Evolutionary conservation across 805 yeast species (phyloP).

Genomic region (Hanseniaspora singularis): DNA sequence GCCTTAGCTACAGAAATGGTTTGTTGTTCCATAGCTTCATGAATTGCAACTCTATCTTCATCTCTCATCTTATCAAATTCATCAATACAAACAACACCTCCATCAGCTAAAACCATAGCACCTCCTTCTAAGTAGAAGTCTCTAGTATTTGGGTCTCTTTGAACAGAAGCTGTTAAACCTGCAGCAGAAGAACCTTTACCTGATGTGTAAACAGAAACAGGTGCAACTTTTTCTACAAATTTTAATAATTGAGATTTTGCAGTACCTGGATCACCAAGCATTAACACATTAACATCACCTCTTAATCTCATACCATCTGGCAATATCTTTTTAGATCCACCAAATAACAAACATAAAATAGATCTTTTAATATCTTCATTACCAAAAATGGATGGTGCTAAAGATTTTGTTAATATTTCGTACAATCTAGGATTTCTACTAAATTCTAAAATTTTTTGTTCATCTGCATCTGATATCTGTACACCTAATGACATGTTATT

Average conservation of each 20-base stretch:
- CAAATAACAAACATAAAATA: slow-evolving; percentile 80
- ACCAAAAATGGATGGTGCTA: slow-evolving; percentile 96
- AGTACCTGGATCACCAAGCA: slow-evolving; percentile 98
- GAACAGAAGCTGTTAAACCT: slow-evolving; percentile 96
- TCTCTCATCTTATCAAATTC: slow-evolving; percentile 99
- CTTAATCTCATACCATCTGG: slow-evolving; percentile 95
- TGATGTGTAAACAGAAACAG: slow-evolving; percentile 89
- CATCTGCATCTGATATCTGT: slow-evolving; percentile 82
- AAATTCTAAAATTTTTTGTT: slow-evolving; percentile 72
- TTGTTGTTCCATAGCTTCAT: slow-evolving; percentile 99
- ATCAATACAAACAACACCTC: slow-evolving; percentile 98
- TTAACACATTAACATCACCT: slow-evolving; percentile 89
- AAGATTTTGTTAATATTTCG: slow-evolving; percentile 71
- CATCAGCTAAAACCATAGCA: slow-evolving; percentile 99
- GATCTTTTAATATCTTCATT: slow-evolving; percentile 86
- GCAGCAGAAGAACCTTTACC: slow-evolving; percentile 99
- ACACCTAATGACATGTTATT: slow-evolving; percentile 11
- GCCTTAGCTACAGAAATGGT: slow-evolving; percentile 98
- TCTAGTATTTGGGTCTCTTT: slow-evolving; percentile 73
- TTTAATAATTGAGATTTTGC: slow-evolving; percentile 93
- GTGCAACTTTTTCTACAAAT: slow-evolving; percentile 89
- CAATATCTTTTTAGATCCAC: slow-evolving; percentile 81
- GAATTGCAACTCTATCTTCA: slow-evolving; percentile 96
- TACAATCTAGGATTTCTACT: slow-evolving; percentile 77
- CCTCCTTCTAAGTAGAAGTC: slow-evolving; percentile 98